A percentile compares a stretch with the other conserved stretches of the same genome.
Evolutionary conservation across 257 asterid species (phyloP).

Genomic region (Osmanthus fragrans): DNA sequence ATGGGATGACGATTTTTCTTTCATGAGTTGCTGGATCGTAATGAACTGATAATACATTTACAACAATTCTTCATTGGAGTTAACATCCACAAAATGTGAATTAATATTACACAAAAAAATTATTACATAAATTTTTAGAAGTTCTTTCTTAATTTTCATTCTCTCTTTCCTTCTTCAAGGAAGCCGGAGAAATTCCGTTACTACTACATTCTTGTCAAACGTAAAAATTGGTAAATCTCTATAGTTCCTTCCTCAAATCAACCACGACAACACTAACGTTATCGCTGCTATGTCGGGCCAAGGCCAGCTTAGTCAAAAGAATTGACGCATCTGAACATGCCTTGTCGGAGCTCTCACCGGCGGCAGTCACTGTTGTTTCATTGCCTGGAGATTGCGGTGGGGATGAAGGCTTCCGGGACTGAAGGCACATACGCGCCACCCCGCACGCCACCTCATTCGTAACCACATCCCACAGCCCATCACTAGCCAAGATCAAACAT

Average conservation of each 20-base stretch:
- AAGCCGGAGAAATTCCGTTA: not conserved
- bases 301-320: constrained; percentile 50
- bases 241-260: constrained; percentile 29
- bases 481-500: constrained; percentile 48
- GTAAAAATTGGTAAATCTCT: not conserved
- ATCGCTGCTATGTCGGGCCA: constrained; percentile 41
- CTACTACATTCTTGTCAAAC: not conserved
- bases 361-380: not conserved
- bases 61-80: too few relatives aligned
- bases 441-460: constrained; percentile 40
- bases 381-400: constrained; percentile 9
- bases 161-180: not conserved
- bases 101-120: not conserved
- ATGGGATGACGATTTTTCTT: too few relatives aligned
- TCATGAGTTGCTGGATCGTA: too few relatives aligned
- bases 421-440: constrained; percentile 43
- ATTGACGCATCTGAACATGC: constrained; percentile 43
- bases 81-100: too few relatives aligned
- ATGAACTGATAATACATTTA: too few relatives aligned
- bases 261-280: constrained; percentile 51
- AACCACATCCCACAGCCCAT: constrained; percentile 62
- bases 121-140: not conserved
- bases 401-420: constrained; percentile 15
- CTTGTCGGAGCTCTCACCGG: constrained; percentile 21
- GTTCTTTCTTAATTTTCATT: not conserved